Percentiles rank a stretch among this genome's conserved stretches.
Evolutionary conservation across 176 grass and related monocot genomes (phyloP).

Genomic region (Juncus effusus): DNA sequence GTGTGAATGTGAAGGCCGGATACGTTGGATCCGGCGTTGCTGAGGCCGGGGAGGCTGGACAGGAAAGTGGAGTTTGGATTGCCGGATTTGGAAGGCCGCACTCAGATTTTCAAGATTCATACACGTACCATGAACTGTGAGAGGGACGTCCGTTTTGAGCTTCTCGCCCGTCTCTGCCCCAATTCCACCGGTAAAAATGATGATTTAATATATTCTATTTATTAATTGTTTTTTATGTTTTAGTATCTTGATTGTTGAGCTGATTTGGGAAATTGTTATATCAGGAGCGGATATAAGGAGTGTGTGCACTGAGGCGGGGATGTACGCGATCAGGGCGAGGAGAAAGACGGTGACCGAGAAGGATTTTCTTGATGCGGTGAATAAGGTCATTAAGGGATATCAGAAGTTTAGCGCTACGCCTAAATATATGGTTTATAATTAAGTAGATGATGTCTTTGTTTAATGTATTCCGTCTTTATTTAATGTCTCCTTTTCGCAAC

Average conservation of each 20-base stretch:
- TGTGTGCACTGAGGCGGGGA: conserved; percentile 86
- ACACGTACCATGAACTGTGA: conserved; percentile 90
- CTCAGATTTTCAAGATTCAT: conserved; percentile 97
- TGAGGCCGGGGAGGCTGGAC: conserved; percentile 85
- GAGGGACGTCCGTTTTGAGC: conserved; percentile 82
- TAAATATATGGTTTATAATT: conserved; percentile 94
- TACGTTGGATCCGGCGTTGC: conserved; percentile 74
- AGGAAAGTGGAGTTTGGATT: conserved; percentile 87
- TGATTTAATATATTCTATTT: not conserved
- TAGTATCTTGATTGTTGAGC: not conserved
- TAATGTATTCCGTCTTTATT: not conserved
- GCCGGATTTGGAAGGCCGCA: conserved; percentile 80
- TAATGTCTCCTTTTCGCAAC: conserved; percentile 7
- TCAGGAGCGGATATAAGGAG: conserved; percentile 82
- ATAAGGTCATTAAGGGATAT: conserved; percentile 92
- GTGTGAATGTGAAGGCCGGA: conserved; percentile 48
- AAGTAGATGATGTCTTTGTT: conserved; percentile 5
- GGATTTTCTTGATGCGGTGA: conserved; percentile 81
- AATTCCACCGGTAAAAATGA: conserved; percentile 66
- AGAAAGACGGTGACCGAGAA: conserved; percentile 93
- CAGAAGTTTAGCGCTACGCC: conserved; percentile 94
- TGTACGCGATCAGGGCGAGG: conserved; percentile 78
- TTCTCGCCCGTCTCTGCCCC: conserved; percentile 87
- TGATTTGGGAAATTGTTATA: conserved; percentile 8
- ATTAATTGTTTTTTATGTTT: not conserved